Evolutionary conservation across 2,329 filamentous ascomycete genomes (phyloP).

Genomic region (Penicillium sp.): DNA sequence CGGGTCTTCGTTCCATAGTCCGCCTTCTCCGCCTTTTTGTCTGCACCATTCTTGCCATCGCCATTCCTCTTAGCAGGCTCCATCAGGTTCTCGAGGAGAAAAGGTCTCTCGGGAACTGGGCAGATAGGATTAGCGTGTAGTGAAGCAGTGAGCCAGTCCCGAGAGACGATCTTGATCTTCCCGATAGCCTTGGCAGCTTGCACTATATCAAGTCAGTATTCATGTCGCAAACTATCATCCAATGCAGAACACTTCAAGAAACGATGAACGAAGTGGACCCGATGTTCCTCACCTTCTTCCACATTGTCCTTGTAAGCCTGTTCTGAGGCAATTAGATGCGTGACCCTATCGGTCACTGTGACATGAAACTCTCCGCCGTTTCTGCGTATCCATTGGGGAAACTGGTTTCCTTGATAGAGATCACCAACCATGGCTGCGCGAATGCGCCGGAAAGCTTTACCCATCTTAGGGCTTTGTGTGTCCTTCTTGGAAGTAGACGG

Average conservation of each 20-base stretch:
- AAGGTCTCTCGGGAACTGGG: slow-evolving; percentile 41
- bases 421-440: slow-evolving; percentile 63
- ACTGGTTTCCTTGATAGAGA: slow-evolving; percentile 58
- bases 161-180: slow-evolving; percentile 49
- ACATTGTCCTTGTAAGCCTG: slow-evolving; percentile 61
- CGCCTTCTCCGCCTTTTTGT: not conserved
- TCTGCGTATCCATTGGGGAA: slow-evolving; percentile 66
- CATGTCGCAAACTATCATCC: slow-evolving; percentile 9
- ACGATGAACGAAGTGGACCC: not conserved
- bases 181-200: slow-evolving; percentile 42
- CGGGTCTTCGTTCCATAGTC: not conserved
- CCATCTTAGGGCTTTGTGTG: slow-evolving; percentile 34
- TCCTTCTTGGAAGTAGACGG: not conserved
- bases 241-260: not conserved
- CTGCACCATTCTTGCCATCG: not conserved
- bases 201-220: slow-evolving; percentile 39
- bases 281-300: slow-evolving; percentile 44
- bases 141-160: slow-evolving; percentile 54
- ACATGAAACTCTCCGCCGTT: slow-evolving; percentile 64
- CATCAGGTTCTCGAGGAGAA: slow-evolving; percentile 45
- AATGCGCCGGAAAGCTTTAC: slow-evolving; percentile 55
- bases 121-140: slow-evolving; percentile 37
- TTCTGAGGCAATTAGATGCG: slow-evolving; percentile 71
- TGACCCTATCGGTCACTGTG: slow-evolving; percentile 60
- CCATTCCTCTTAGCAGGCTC: slow-evolving; percentile 14